Base-by-base conservation (phyloP, 352 stramenopile species). In the Pythium apleroticum region DNA sequence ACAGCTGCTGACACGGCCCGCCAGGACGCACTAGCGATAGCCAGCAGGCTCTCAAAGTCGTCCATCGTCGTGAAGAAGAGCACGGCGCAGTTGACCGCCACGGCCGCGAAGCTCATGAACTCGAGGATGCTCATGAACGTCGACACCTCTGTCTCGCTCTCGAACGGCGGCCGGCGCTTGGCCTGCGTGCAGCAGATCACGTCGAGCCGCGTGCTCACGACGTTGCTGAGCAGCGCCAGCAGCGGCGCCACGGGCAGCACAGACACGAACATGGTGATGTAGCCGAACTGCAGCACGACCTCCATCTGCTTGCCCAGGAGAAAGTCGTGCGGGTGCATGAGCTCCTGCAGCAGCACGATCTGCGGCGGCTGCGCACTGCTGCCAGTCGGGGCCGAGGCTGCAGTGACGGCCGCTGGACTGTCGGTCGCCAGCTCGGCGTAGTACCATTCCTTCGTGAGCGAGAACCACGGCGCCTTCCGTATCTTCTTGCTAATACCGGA, bases 261-360 rank as follows among this genome's bases (percentile, higher is more conserved):
- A 0, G 85, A 93, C 2, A 96, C 90, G 73, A 98, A 98, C 74
- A 98, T 88, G 33, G 92, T 98, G 43, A 98, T 84, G 72, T 98
- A 98, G 46, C 93, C 93, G 66, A 98, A 97, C 84, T 90, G 82
- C n/a, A 93, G 66, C 43, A 93, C 73, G 12, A 86, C 63, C 58
- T 93, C 84, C 76, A 91, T 90, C 39, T 93, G 82, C 63, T 93
- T 93, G 57, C 72, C 74, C 75, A 93, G 74, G 35, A 93, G 57
- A 24, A 90, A 86, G 53, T 89, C 77, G 19, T 77, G 80, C 12
- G 80, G 75, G 52, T 85, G 68, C 84, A 93, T 91, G 48, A 90
- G 72, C 48, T 91, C 78, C 52, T 93, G 84, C 46, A 91, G 57
- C 17, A 86, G 62, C 30, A 93, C 74, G 28, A 75, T 73, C 3